phyloP scores from a whole-genome alignment of 75 land plant species.

The Cunninghamia lanceolata region DNA sequence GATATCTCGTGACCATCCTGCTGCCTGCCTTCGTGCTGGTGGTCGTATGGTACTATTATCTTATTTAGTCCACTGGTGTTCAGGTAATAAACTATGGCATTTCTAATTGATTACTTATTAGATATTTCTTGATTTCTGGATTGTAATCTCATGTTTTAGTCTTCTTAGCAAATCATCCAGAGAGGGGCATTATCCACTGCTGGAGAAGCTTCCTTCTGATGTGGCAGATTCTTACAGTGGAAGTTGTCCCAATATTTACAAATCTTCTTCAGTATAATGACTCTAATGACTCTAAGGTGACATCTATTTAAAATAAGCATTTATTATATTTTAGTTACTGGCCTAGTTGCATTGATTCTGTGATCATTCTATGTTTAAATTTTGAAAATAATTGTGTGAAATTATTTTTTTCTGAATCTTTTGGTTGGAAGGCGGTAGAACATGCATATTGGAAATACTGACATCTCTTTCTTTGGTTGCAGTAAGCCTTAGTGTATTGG shows the following conservation, averaged over 20 bases:
- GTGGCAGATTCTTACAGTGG: slow-evolving; percentile 31
- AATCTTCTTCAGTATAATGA: slow-evolving; percentile 70
- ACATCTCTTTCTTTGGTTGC: too few species aligned
- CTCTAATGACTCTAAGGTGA: slow-evolving; percentile 60
- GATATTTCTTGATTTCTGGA: not conserved
- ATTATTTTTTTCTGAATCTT: too few species aligned
- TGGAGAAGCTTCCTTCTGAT: slow-evolving; percentile 59
- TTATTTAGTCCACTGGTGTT: slow-evolving; percentile 56
- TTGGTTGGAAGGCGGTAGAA: too few species aligned
- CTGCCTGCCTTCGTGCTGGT: slow-evolving; percentile 63
- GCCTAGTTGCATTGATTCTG: not conserved
- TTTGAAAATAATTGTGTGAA: too few species aligned
- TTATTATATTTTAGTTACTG: not conserved
- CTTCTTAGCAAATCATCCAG: slow-evolving; percentile 17
- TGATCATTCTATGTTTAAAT: too few species aligned
- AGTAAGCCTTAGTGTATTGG: too few species aligned
- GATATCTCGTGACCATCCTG: slow-evolving; percentile 64
- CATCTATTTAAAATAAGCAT: not conserved
- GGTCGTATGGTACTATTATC: slow-evolving; percentile 56
- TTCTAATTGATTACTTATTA: not conserved
- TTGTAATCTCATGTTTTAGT: not conserved
- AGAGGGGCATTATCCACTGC: slow-evolving; percentile 73
- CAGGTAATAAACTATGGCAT: slow-evolving; percentile 38
- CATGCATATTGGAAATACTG: too few species aligned
- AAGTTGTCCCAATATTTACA: slow-evolving; percentile 58